phyloP scores from a whole-genome alignment of 2,329 filamentous ascomycete genomes.

The Fusarium tanahbumbuense region DNA sequence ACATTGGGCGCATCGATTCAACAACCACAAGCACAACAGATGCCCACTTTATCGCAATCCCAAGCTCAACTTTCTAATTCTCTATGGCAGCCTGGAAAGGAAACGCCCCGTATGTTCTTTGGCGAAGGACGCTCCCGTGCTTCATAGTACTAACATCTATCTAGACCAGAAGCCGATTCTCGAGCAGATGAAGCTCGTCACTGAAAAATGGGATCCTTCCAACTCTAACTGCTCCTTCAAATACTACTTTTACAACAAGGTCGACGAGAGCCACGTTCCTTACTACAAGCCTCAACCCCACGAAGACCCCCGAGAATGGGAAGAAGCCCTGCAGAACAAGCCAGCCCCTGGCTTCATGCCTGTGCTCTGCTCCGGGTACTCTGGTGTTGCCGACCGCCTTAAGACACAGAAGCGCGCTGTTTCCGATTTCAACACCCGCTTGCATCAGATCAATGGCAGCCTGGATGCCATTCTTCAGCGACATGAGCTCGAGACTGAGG shows the following conservation, averaged over 20 bases:
- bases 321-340: constrained; percentile 84
- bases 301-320: constrained; percentile 84
- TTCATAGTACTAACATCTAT: constrained; percentile 14
- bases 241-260: constrained; percentile 89
- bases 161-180: constrained; percentile 75
- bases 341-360: constrained; percentile 81
- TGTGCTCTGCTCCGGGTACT: constrained; percentile 79
- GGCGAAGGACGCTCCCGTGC: background rate
- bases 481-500: constrained; percentile 81
- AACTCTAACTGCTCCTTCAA: constrained; percentile 79
- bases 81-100: constrained; percentile 65
- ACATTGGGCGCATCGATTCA: constrained; percentile 49
- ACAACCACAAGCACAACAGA: constrained; percentile 56
- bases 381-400: constrained; percentile 76
- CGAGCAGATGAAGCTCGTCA: constrained; percentile 77
- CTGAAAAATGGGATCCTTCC: constrained; percentile 79
- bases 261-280: constrained; percentile 78
- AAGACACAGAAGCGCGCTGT: constrained; percentile 78
- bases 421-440: constrained; percentile 73
- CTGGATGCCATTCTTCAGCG: constrained; percentile 78
- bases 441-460: constrained; percentile 83
- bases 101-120: constrained; percentile 58
- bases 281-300: constrained; percentile 77
- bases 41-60: constrained; percentile 57
- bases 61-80: constrained; percentile 62